A percentile compares a stretch with the other conserved stretches of the same genome.
phyloP scores from a whole-genome alignment of 441 rosid genomes.

The Sinapis alba region DNA sequence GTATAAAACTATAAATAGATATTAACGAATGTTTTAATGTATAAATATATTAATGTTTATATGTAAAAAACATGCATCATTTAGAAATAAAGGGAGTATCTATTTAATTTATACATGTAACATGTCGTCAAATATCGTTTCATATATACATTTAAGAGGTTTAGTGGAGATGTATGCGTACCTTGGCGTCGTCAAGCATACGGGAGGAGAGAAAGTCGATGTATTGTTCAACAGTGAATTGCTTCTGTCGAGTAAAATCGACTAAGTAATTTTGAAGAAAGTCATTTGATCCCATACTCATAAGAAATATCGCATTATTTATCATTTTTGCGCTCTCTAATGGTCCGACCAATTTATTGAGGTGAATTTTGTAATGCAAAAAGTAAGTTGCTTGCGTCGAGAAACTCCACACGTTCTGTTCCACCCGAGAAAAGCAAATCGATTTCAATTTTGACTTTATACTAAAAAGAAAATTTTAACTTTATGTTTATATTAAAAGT shows the following conservation, averaged over 20 bases:
- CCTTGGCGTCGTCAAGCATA: slow-evolving; percentile 61
- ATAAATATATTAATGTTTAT: too few species aligned
- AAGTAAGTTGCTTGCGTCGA: slow-evolving; percentile 63
- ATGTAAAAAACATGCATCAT: too few species aligned
- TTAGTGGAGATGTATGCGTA: slow-evolving; percentile 21
- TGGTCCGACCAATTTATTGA: slow-evolving; percentile 54
- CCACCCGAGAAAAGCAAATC: background rate
- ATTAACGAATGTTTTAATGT: too few species aligned
- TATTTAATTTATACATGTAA: background rate
- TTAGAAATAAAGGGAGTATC: too few species aligned
- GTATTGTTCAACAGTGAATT: slow-evolving; percentile 56
- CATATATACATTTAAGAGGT: background rate
- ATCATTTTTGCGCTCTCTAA: slow-evolving; percentile 51
- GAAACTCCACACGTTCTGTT: slow-evolving; percentile 67
- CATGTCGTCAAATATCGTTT: background rate
- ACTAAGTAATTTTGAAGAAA: slow-evolving; percentile 75
- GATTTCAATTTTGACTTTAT: background rate
- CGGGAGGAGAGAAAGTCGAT: slow-evolving; percentile 54
- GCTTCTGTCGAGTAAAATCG: slow-evolving; percentile 65
- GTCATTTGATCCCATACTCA: slow-evolving; percentile 88
- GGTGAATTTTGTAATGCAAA: slow-evolving; percentile 66
- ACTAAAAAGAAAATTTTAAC: background rate
- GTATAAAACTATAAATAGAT: too few species aligned
- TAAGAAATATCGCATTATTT: slow-evolving; percentile 49
- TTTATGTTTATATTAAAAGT: background rate